A percentile compares a stretch with the other conserved stretches of the same genome.
Conservation (phyloP, 2,329 filamentous ascomycete genomes). For the Penicillium sumatraense region DNA sequence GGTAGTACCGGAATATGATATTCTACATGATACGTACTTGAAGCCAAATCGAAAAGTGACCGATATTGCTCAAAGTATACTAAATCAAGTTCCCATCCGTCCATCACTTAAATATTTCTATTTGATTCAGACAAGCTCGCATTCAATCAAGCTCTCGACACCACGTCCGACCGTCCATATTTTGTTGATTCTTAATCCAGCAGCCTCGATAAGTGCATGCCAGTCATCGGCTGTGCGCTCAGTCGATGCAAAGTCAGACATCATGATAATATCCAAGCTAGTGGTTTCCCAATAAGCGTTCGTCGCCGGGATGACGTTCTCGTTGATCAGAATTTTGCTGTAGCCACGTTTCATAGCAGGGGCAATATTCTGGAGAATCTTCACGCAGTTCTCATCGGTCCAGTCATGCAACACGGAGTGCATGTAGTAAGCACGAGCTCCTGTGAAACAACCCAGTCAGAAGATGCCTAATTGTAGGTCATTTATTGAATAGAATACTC, state of each 20-base stretch:
- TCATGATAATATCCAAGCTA: constrained; percentile 49
- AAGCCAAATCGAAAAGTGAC: too few species aligned
- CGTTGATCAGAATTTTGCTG: constrained; percentile 51
- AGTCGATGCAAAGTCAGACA: constrained; percentile 42
- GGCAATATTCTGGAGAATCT: constrained; percentile 31
- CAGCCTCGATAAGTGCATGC: constrained; percentile 35
- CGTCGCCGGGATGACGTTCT: constrained; percentile 47
- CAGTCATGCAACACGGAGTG: constrained; percentile 41
- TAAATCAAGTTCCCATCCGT: too few species aligned
- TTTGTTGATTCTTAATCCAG: constrained; percentile 42
- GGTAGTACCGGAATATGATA: too few species aligned
- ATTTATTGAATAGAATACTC: background rate
- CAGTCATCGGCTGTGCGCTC: constrained; percentile 49
- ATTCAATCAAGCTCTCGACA: constrained; percentile 32
- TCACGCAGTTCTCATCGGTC: constrained; percentile 31
- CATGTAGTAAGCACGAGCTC: constrained; percentile 41
- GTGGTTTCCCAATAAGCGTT: constrained; percentile 39
- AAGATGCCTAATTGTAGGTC: background rate
- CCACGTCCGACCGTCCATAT: constrained; percentile 33
- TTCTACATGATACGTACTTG: too few species aligned
- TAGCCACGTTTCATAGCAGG: constrained; percentile 42
- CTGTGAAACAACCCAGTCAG: constrained; percentile 14
- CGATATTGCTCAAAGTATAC: too few species aligned
- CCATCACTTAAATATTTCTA: too few species aligned
- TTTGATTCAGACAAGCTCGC: constrained; percentile 14